Conservation (phyloP, 331 rosid species). For the Phaseolus coccineus region DNA sequence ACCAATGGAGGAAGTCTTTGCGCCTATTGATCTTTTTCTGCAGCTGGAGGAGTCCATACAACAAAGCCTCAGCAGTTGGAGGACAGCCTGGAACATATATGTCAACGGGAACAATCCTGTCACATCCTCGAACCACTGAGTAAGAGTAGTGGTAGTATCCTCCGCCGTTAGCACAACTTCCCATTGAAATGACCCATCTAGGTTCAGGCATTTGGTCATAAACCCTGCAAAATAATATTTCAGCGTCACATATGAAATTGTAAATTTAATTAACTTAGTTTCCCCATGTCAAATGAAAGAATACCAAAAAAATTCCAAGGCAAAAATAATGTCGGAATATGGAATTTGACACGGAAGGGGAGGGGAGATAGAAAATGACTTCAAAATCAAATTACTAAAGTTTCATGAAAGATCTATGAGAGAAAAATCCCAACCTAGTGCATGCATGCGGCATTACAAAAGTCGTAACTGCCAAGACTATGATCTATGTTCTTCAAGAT, state of each 20-base stretch:
- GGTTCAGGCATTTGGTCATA: conserved; percentile 99
- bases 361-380: neutral
- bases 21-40: conserved; percentile 99
- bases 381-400: neutral
- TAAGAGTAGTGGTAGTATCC: conserved; percentile 99
- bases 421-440: conserved; percentile 6
- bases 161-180: conserved; percentile 99
- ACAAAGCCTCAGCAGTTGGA: conserved; percentile 95
- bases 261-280: neutral
- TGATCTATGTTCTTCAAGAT: conserved; percentile 2
- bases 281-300: neutral
- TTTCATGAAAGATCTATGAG: neutral
- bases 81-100: conserved; percentile 98
- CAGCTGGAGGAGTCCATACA: conserved; percentile 94
- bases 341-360: neutral
- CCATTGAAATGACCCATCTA: conserved; percentile 98
- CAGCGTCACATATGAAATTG: conserved; percentile 19
- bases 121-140: conserved; percentile 95
- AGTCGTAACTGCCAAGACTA: neutral
- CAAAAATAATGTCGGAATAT: neutral
- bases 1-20: conserved; percentile 95
- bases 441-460: neutral
- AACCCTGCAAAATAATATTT: conserved; percentile 64
- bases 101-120: conserved; percentile 95
- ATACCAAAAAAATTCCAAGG: conserved; percentile 9